Evolutionary conservation across 352 stramenopile genomes (phyloP), one percentile per base, ranked within the genome.

Genomic region (Pythium utonaiense): DNA sequence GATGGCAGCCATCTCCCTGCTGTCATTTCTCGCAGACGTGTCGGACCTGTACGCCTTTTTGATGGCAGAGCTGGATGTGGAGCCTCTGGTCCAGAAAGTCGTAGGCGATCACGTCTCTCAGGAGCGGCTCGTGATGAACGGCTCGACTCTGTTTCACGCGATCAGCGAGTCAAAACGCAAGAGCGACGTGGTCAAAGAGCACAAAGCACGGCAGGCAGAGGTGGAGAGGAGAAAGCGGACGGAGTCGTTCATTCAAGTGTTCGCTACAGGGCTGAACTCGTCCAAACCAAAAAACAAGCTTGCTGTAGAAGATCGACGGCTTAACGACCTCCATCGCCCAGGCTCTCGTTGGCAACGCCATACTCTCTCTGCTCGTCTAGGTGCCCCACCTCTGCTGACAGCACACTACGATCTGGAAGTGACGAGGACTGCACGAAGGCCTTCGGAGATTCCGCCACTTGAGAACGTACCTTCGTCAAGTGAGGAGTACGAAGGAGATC

Each of bases 11-110:
- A 57, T 85, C 51, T 70, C 55, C 24, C 72, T 89, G 48, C 64
- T 90, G n/a, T 69, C 71, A 28, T 65, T 68, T 3, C 9, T 90
- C 6, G 63, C 65, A 1, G 69, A 82, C 6, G 67, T 77, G 49
- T 88, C 78, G 1, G 53, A 68, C 13, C 47, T 86, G 14, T 78
- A 84, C 48, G 80, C 80, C 7, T 88, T 77, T 41, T 75, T 75
- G 66, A 84, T 90, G 78, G 71, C 60, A 16, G 74, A 86, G 67
- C 42, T 71, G 16, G 66, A 75, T 25, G 6, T 79, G 13, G 70
- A 71, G 33, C 57, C 73, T 10, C 64, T 81, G 16, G 48, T 90
- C 24, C 74, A 80, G 40, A 88, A 90, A 60, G 65, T 67, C 36
- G 62, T 73, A 21, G 50, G 55, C 3, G 70, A 84, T 36, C 77